Base-by-base conservation (phyloP, 1,139 yeast genomes). In the Protomyces pachydermus region DNA sequence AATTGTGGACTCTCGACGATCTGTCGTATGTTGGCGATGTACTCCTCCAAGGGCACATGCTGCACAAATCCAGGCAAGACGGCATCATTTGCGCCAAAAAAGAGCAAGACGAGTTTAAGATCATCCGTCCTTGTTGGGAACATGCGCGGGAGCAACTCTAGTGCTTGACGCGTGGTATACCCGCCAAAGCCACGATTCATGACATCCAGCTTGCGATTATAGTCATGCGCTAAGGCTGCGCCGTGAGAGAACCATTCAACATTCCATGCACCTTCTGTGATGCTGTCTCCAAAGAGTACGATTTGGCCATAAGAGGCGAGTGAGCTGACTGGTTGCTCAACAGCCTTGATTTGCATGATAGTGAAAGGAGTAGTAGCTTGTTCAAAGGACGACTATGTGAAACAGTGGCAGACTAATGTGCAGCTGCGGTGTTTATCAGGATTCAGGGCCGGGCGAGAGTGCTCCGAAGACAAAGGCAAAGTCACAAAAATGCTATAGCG, bases 1-100 rank as follows among this genome's bases (percentile, higher is more conserved):
- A 61, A 45, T 28, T 35, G 42, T 18, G 32, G 16, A 3, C 56
- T 48, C 6, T 32, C 18, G 34, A 51, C 32, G 6, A 61, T 18
- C 8, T 14, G 16, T 28, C 25, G 42, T 8, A 42, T 23, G 25
- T 60, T 60, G 16, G 34, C 32, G 14, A 37, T 10, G n/a, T 46
- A 60, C n/a, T 46, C 50, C 5, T 50, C n/a, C 25, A 55, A 18
- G 1, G 56, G 56, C 20, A 61, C 65, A 38, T 61, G 61, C 53
- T 61, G 65, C 28, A 16, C 28, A 4, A 16, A 35, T 50, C 61
- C 61, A 3, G 65, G 61, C 54, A 61, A 34, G 12, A 45, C 46
- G n/a, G 89, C 84, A 72, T 89, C 96, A 71, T 89, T 89, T 10
- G 95, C 81, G 0, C 96, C 96, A 70, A 87, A 83, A 73, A 86